These are phyloP conservation scores for Sistotremastrum suecicum DNA, from an alignment of 768 basidiomycete genomes.

Conservation along the genomic window DNA sequence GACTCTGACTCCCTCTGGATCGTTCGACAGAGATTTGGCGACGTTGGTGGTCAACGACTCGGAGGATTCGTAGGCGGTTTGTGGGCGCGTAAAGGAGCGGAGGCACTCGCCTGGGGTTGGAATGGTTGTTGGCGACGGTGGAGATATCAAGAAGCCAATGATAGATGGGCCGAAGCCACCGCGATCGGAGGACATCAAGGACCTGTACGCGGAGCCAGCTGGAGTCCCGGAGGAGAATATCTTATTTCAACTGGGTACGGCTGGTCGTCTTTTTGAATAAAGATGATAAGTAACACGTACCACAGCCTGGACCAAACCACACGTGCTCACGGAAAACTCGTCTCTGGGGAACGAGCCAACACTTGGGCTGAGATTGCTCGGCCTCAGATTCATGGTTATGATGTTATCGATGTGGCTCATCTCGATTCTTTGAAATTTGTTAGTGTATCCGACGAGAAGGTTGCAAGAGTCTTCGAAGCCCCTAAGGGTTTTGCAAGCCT, in stretches of 20 bases:
- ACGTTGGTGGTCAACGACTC: slow-evolving; percentile 79
- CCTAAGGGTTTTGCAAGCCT: slow-evolving; percentile 64
- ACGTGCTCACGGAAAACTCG: slow-evolving; percentile 60
- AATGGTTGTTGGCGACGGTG: slow-evolving; percentile 89
- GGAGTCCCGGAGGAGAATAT: slow-evolving; percentile 82
- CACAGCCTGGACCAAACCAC: slow-evolving; percentile 81
- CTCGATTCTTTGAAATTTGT: slow-evolving; percentile 66
- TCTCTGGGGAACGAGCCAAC: slow-evolving; percentile 5
- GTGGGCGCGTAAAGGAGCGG: slow-evolving; percentile 52
- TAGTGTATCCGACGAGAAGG: slow-evolving; percentile 94
- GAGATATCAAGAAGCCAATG: slow-evolving; percentile 27
- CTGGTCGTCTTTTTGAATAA: neutral
- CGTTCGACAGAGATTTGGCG: slow-evolving; percentile 82
- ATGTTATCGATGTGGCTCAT: slow-evolving; percentile 69
- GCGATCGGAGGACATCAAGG: slow-evolving; percentile 80
- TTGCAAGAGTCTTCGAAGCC: slow-evolving; percentile 86
- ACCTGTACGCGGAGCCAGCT: slow-evolving; percentile 64
- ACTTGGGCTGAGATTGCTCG: slow-evolving; percentile 83
- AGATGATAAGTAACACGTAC: slow-evolving; percentile 1
- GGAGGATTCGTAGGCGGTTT: slow-evolving; percentile 88
- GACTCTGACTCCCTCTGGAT: slow-evolving; percentile 57
- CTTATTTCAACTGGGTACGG: slow-evolving; percentile 73
- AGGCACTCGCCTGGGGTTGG: slow-evolving; percentile 85
- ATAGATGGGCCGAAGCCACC: slow-evolving; percentile 61
- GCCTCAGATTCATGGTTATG: slow-evolving; percentile 96